Conservation (phyloP, 495 filamentous ascomycete species). For the Penicillium angulare region DNA sequence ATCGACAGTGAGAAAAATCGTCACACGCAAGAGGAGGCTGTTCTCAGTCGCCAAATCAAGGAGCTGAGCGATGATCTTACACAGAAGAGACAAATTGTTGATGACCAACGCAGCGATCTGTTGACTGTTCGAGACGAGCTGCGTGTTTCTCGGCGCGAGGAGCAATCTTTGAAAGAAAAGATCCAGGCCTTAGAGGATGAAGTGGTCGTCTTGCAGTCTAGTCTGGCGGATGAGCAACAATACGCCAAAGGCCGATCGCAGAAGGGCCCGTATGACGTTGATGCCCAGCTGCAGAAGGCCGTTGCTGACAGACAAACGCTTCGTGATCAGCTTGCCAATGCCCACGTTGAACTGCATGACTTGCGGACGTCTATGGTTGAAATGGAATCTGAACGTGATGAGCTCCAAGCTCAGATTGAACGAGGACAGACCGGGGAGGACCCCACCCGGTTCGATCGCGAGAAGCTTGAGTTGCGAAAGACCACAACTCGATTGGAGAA, state of each 20-base stretch:
- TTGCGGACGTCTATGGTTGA: conserved; percentile 53
- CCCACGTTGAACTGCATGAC: conserved; percentile 60
- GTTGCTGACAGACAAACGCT: conserved; percentile 58
- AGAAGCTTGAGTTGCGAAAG: conserved; percentile 60
- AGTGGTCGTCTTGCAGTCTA: conserved; percentile 70
- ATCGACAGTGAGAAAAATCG: conserved; percentile 59
- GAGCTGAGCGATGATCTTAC: conserved; percentile 58
- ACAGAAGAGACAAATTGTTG: conserved; percentile 51
- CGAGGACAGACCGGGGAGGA: conserved; percentile 49
- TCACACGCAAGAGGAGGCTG: conserved; percentile 53
- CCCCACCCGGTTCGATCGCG: conserved; percentile 57
- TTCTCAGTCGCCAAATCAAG: conserved; percentile 54
- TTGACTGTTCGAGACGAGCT: conserved; percentile 65
- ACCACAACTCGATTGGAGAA: conserved; percentile 57
- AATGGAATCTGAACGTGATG: conserved; percentile 61
- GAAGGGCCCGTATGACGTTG: conserved; percentile 44
- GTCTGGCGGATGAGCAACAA: conserved; percentile 71
- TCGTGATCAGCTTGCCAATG: conserved; percentile 59
- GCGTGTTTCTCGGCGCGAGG: conserved; percentile 62
- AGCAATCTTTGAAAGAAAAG: conserved; percentile 62
- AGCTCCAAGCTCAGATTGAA: conserved; percentile 57
- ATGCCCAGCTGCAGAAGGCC: conserved; percentile 47
- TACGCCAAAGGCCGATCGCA: conserved; percentile 56
- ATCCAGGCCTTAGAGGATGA: conserved; percentile 77
- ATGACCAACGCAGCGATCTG: conserved; percentile 57